Evolutionary conservation across 495 filamentous ascomycete species (phyloP).

Genomic region (Penicillium lagena): DNA sequence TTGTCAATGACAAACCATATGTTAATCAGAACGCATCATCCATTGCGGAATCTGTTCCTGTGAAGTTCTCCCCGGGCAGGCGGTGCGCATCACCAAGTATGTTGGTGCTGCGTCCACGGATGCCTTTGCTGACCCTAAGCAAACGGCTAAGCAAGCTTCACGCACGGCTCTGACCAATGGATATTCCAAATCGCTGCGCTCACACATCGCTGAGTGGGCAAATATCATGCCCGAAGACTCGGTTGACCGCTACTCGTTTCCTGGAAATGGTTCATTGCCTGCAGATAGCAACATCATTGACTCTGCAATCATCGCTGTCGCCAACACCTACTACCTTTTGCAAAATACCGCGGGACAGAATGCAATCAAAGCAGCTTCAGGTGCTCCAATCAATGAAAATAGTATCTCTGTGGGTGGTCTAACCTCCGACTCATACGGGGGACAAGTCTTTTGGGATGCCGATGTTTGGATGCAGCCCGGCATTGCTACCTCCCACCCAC

Average conservation of each 20-base stretch:
- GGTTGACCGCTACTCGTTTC: constrained; percentile 55
- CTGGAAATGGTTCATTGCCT: constrained; percentile 53
- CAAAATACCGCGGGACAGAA: constrained; percentile 59
- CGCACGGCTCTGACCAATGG: constrained; percentile 35
- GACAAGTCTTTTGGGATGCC: constrained; percentile 60
- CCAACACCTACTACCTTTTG: constrained; percentile 63
- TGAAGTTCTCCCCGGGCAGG: constrained; percentile 44
- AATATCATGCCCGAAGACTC: constrained; percentile 46
- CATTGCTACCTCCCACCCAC: constrained; percentile 50
- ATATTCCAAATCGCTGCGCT: constrained; percentile 37
- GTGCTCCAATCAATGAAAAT: constrained; percentile 43
- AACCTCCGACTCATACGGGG: constrained; percentile 56
- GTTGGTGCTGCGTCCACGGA: constrained; percentile 57
- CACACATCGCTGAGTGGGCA: constrained; percentile 51
- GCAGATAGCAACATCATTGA: constrained; percentile 51
- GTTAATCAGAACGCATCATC: constrained; percentile 51
- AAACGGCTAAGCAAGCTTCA: constrained; percentile 42
- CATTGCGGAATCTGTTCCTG: constrained; percentile 48
- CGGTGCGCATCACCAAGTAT: constrained; percentile 49
- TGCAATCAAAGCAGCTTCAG: constrained; percentile 28
- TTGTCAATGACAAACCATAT: constrained; percentile 38
- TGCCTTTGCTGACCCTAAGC: constrained; percentile 48
- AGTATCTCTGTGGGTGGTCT: constrained; percentile 58
- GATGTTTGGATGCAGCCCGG: constrained; percentile 65
- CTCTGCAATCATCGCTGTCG: constrained; percentile 57